Percentiles rank a stretch among this genome's conserved stretches.
Conservation (phyloP, 2,329 filamentous ascomycete genomes). For the Aspergillus thermomutatus region DNA sequence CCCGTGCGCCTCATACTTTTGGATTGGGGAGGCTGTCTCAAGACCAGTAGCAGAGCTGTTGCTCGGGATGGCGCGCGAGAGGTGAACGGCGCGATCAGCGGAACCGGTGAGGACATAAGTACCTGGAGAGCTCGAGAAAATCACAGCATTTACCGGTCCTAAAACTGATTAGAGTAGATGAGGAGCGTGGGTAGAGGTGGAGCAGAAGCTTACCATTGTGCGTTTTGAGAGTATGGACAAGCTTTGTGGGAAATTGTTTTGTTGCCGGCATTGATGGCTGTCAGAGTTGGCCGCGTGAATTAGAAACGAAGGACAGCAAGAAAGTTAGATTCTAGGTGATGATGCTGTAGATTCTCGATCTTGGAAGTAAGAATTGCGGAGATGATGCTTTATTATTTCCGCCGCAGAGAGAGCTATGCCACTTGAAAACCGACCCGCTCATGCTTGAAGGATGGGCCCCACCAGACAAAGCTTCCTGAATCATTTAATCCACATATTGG, state of each 20-base stretch:
- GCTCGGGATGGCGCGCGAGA: slow-evolving; percentile 65
- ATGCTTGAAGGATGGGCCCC: neutral
- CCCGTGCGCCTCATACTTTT: slow-evolving; percentile 84
- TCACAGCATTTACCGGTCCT: slow-evolving; percentile 70
- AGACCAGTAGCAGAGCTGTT: slow-evolving; percentile 30
- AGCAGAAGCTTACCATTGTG: slow-evolving; percentile 37
- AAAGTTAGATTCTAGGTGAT: neutral
- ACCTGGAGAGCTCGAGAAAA: slow-evolving; percentile 69
- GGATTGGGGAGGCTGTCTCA: slow-evolving; percentile 61
- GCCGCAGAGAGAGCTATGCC: neutral
- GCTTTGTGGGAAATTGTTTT: slow-evolving; percentile 36
- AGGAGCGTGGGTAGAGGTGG: neutral
- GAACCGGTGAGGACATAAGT: slow-evolving; percentile 82
- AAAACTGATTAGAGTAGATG: neutral
- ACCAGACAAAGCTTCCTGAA: neutral
- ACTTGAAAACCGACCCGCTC: neutral
- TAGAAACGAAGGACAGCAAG: neutral
- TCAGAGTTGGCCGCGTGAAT: neutral
- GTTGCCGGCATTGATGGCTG: slow-evolving; percentile 24
- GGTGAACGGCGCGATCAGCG: slow-evolving; percentile 76
- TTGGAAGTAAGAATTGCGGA: neutral
- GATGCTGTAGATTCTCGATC: neutral
- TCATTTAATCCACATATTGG: too few relatives aligned
- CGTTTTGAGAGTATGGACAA: slow-evolving; percentile 43
- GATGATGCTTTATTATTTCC: slow-evolving; percentile 1